Conservation (phyloP, 805 yeast species). For the Spathaspora arborariae region DNA sequence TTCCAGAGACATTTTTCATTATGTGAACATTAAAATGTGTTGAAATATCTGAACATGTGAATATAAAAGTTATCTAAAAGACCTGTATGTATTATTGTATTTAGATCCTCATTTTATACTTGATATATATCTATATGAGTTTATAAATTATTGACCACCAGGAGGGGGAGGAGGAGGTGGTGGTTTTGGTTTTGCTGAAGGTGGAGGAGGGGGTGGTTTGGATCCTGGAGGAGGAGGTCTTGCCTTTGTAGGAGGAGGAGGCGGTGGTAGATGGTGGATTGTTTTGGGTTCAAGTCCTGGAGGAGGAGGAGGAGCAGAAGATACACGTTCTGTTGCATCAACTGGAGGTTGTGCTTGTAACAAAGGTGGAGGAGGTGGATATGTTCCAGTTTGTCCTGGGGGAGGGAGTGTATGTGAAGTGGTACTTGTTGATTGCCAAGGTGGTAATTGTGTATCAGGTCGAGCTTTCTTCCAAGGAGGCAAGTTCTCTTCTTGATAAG, state of each 20-base stretch:
- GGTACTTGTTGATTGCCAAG: conserved; percentile 16
- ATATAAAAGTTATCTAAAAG: too few relatives aligned
- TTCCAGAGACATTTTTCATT: neutral
- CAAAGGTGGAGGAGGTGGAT: conserved; percentile 7
- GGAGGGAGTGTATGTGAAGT: conserved; percentile 14
- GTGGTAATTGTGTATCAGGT: conserved; percentile 19
- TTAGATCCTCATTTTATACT: neutral
- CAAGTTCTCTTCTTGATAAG: conserved; percentile 4
- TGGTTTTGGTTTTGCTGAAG: conserved; percentile 11
- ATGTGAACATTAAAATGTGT: neutral
- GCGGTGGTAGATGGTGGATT: conserved; percentile 19
- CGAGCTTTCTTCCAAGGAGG: conserved; percentile 25
- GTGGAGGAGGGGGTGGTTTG: conserved; percentile 16
- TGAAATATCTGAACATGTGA: too few relatives aligned
- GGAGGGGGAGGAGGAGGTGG: conserved; percentile 15
- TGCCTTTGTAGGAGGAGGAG: conserved; percentile 9
- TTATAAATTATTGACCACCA: conserved; percentile 1
- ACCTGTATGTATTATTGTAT: too few relatives aligned
- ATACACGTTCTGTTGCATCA: neutral
- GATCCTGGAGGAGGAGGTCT: conserved; percentile 5
- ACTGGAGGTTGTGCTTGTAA: conserved; percentile 8
- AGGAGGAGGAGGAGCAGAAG: conserved; percentile 12
- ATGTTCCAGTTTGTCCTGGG: neutral
- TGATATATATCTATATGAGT: neutral
- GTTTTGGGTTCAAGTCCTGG: conserved; percentile 9